Conservation (phyloP, 441 rosid genomes). For the Arabidopsis lyrata region DNA sequence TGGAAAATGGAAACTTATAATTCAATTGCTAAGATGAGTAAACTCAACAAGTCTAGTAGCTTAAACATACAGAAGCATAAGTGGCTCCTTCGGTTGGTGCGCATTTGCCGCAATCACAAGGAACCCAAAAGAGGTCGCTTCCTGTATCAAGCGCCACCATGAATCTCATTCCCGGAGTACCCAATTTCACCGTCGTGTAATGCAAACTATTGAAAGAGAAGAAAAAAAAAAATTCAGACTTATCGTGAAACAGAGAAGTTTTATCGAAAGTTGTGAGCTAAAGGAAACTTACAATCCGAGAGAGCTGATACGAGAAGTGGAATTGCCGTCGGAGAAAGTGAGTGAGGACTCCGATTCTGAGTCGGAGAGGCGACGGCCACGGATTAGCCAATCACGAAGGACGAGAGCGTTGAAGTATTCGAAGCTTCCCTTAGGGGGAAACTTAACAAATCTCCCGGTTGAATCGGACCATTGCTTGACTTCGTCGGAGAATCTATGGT, state of each 20-base stretch:
- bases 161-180: slow-evolving; percentile 85
- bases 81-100: slow-evolving; percentile 66
- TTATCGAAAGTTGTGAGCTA: too few relatives aligned
- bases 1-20: background rate
- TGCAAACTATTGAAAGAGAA: slow-evolving; percentile 64
- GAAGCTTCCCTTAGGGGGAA: slow-evolving; percentile 70
- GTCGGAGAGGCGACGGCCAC: slow-evolving; percentile 58
- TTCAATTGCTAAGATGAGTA: background rate
- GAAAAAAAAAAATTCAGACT: slow-evolving; percentile 17
- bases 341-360: slow-evolving; percentile 55
- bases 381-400: slow-evolving; percentile 65
- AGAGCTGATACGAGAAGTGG: slow-evolving; percentile 74
- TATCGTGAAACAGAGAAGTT: slow-evolving; percentile 11
- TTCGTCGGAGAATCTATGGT: slow-evolving; percentile 73
- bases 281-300: slow-evolving; percentile 73
- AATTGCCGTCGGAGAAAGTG: slow-evolving; percentile 76
- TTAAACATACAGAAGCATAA: slow-evolving; percentile 66
- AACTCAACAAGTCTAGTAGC: background rate
- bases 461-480: slow-evolving; percentile 64
- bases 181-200: slow-evolving; percentile 84
- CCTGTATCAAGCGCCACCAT: slow-evolving; percentile 92
- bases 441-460: slow-evolving; percentile 48
- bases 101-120: slow-evolving; percentile 82
- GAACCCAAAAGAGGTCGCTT: slow-evolving; percentile 93
- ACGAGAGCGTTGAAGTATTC: slow-evolving; percentile 75